phyloP scores from a whole-genome alignment of 139 green algal genomes.

The Chlamydomonas applanata region DNA sequence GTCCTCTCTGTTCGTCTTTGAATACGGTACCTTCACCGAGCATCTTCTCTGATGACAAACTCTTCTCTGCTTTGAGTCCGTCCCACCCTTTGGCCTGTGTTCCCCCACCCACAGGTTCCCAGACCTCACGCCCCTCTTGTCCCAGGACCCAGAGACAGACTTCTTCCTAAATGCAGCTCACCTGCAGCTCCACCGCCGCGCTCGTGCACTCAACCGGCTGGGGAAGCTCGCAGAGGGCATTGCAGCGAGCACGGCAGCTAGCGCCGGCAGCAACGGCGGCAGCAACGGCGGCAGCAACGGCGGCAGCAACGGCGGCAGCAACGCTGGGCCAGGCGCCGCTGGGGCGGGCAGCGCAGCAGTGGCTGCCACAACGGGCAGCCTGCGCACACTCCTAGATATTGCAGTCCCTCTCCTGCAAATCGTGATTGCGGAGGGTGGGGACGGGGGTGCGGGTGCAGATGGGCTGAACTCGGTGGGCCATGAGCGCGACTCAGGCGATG shows the following conservation, averaged over 20 bases:
- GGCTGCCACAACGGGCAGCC: neutral
- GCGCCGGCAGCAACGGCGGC: slow-evolving; percentile 25
- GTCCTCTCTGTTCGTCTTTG: no score
- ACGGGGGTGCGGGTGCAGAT: neutral
- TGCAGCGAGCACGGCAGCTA: neutral
- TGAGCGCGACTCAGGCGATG: slow-evolving; percentile 51
- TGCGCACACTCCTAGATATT: slow-evolving; percentile 58
- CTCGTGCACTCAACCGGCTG: slow-evolving; percentile 1
- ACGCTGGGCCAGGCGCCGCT: slow-evolving; percentile 5
- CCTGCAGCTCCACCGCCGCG: slow-evolving; percentile 79
- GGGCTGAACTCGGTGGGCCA: slow-evolving; percentile 15
- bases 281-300: neutral
- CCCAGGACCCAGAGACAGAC: slow-evolving; percentile 56
- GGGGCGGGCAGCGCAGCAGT: neutral
- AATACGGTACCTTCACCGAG: no score
- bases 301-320: neutral
- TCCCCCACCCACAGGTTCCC: slow-evolving; percentile 46
- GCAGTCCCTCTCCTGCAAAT: slow-evolving; percentile 65
- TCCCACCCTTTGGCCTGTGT: no score
- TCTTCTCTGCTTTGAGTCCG: no score
- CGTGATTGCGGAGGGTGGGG: slow-evolving; percentile 29
- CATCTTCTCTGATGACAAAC: no score
- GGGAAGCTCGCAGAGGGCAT: neutral
- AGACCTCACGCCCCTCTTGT: slow-evolving; percentile 53
- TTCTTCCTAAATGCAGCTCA: slow-evolving; percentile 82